Evolutionary conservation across 73 alveolate species (phyloP).

Genomic region (Urostyla sp.): DNA sequence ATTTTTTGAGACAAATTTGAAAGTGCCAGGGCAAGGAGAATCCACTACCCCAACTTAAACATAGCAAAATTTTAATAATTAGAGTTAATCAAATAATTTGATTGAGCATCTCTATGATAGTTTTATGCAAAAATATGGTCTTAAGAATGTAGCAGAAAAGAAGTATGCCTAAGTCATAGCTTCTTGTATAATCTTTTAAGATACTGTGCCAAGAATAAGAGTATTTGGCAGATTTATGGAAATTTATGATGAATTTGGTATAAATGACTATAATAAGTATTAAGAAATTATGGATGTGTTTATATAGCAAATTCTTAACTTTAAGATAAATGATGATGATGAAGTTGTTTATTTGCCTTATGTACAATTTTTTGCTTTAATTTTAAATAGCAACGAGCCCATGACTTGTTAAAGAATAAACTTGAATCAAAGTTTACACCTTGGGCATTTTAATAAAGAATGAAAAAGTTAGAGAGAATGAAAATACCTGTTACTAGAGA

Average conservation of each 20-base stretch:
- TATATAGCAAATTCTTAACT: neutral
- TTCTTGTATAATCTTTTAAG: constrained; percentile 23
- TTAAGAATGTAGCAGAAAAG: constrained; percentile 82
- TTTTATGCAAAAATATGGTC: constrained; percentile 76
- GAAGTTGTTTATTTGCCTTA: constrained; percentile 26
- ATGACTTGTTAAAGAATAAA: constrained; percentile 18
- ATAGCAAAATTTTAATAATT: neutral
- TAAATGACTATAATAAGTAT: constrained; percentile 16
- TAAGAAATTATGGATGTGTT: constrained; percentile 23
- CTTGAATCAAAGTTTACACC: constrained; percentile 23
- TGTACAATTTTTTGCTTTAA: neutral
- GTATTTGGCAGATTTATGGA: constrained; percentile 61
- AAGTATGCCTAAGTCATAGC: constrained; percentile 39
- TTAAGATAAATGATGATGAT: constrained; percentile 31
- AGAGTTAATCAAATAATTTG: neutral
- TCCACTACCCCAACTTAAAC: neutral
- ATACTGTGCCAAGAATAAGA: constrained; percentile 34
- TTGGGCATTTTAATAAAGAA: neutral
- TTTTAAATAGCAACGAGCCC: constrained; percentile 40
- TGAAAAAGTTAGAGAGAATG: constrained; percentile 29
- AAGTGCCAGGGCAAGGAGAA: neutral
- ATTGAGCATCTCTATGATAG: constrained; percentile 64
- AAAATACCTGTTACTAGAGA: constrained; percentile 29
- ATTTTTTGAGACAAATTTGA: neutral
- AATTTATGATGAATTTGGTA: constrained; percentile 45